Percentiles rank a stretch among this genome's conserved stretches.
Conservation (phyloP, 2,329 filamentous ascomycete species). For the Bipolaris gigantea region DNA sequence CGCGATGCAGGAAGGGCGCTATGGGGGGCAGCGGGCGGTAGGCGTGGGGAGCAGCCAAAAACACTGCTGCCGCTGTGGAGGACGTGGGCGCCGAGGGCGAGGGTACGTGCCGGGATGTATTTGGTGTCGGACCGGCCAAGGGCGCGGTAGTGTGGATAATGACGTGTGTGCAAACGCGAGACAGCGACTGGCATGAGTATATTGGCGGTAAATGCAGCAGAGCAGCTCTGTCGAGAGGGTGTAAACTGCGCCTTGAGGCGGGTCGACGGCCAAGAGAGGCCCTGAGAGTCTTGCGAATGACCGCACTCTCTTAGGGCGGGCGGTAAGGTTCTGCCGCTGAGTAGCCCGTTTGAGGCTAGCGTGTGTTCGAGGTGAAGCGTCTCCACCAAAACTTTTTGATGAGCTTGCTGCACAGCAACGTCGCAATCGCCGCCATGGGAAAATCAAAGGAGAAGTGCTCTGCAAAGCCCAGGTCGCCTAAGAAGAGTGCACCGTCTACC, state of each 20-base stretch:
- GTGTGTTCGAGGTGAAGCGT: constrained; percentile 2
- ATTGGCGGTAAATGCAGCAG: constrained; percentile 7
- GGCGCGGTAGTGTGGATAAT: constrained; percentile 7
- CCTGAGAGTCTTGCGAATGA: constrained; percentile 24
- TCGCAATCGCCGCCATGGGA: constrained; percentile 32
- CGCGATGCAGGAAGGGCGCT: constrained; percentile 22
- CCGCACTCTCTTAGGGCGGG: constrained; percentile 15
- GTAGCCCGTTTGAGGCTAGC: constrained; percentile 9
- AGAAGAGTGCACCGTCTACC: constrained; percentile 16
- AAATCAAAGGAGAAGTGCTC: constrained; percentile 37
- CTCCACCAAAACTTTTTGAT: constrained; percentile 40
- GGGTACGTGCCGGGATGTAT: constrained; percentile 17
- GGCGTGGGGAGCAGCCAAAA: constrained; percentile 36
- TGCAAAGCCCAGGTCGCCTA: constrained; percentile 15
- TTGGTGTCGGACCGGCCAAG: constrained; percentile 10
- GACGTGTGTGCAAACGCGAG: constrained; percentile 12
- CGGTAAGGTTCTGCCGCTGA: constrained; percentile 16
- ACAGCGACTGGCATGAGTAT: constrained; percentile 21
- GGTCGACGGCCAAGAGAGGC: constrained; percentile 17
- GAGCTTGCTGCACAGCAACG: constrained; percentile 13
- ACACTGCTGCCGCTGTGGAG: constrained; percentile 23
- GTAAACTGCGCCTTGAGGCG: constrained; percentile 22
- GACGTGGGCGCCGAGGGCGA: constrained; percentile 29
- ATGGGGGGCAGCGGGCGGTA: constrained; percentile 16
- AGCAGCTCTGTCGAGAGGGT: constrained; percentile 15